These are phyloP conservation scores for Monilinia fructicola DNA, from an alignment of 2,329 filamentous ascomycete species.

Conservation along the genomic window DNA sequence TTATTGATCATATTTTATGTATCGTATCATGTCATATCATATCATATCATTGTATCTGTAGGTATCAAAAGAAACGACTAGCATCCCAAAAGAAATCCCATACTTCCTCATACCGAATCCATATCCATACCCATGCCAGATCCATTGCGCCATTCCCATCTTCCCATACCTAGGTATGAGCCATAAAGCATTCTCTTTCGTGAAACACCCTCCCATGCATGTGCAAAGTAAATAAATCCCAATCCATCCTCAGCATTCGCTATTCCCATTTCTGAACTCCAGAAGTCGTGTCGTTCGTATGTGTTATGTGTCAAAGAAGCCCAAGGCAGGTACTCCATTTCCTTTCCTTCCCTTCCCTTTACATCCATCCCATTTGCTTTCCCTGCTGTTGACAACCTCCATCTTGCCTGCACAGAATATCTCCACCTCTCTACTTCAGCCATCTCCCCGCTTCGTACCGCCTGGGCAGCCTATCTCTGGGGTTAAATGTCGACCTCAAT, in stretches of 20 bases:
- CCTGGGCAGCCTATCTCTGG: not conserved
- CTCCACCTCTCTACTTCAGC: not conserved
- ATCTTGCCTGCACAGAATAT: not conserved
- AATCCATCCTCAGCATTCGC: not conserved
- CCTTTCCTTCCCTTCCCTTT: not conserved
- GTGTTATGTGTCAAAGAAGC: not conserved
- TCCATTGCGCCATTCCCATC: not conserved
- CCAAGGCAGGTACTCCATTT: not conserved
- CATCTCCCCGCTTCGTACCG: not conserved
- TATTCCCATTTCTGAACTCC: not conserved
- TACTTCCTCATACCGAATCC: not conserved
- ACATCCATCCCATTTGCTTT: not conserved
- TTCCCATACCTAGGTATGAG: not conserved
- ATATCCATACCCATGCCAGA: conserved; percentile 2
- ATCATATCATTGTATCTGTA: conserved; percentile 4
- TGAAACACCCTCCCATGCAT: conserved; percentile 5
- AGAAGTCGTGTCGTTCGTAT: not conserved
- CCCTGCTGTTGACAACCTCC: too few relatives aligned
- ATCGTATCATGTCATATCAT: too few relatives aligned
- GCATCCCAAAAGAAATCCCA: not conserved
- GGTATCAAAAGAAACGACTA: not conserved
- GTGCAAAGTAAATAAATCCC: not conserved
- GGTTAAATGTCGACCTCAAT: not conserved
- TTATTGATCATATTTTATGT: not conserved
- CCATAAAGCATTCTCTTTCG: not conserved